These are phyloP conservation scores for Hypoxylon fuscum DNA, from an alignment of 495 filamentous ascomycete species.

Conservation along the genomic window DNA sequence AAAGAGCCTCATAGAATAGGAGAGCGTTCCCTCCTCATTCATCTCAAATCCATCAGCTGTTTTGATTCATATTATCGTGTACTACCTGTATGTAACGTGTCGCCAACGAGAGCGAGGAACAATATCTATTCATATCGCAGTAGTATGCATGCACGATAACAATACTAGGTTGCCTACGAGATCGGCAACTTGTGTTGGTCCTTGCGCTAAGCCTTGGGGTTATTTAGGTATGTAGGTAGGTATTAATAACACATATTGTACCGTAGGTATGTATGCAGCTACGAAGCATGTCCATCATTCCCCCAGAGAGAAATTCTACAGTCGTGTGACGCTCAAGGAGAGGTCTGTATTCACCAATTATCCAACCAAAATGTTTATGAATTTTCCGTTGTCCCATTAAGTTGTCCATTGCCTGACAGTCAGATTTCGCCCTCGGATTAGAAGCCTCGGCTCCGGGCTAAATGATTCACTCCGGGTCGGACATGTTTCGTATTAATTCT, in stretches of 20 bases:
- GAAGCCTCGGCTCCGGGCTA: slow-evolving; percentile 4
- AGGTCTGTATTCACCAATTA: neutral
- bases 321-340: slow-evolving; percentile 15
- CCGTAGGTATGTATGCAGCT: neutral
- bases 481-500: slow-evolving; percentile 17
- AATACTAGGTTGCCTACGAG: slow-evolving; percentile 2
- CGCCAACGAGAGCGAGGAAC: slow-evolving; percentile 5
- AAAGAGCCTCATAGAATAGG: no score
- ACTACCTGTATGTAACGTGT: neutral
- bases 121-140: neutral
- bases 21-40: no score
- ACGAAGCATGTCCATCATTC: slow-evolving; percentile 20
- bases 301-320: slow-evolving; percentile 2
- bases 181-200: slow-evolving; percentile 18
- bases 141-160: slow-evolving; percentile 11
- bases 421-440: slow-evolving; percentile 1
- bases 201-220: slow-evolving; percentile 29
- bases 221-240: slow-evolving; percentile 38
- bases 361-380: slow-evolving; percentile 3
- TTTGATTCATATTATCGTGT: neutral
- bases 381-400: no score
- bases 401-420: slow-evolving; percentile 3
- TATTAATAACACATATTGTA: slow-evolving; percentile 14
- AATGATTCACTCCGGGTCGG: slow-evolving; percentile 25
- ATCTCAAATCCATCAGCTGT: slow-evolving; percentile 1